Evolutionary conservation across 2,329 filamentous ascomycete species (phyloP).

Genomic region (Claviceps digitariae): DNA sequence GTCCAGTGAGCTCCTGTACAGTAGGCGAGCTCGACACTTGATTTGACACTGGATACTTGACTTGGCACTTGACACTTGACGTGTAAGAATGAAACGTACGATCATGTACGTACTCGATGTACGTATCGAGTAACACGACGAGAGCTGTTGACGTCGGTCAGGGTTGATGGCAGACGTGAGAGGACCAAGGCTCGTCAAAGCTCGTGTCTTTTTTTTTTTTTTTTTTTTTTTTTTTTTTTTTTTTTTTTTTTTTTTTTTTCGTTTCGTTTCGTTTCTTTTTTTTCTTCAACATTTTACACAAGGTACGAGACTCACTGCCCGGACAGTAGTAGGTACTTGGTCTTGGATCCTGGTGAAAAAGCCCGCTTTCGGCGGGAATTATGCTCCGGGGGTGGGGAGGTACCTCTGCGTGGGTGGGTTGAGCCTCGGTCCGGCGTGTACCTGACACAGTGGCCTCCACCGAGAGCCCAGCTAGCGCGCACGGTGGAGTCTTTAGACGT

Average conservation of each 20-base stretch:
- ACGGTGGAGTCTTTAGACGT: neutral
- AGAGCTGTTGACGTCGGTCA: neutral
- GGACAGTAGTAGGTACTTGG: too few species aligned
- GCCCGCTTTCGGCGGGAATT: neutral
- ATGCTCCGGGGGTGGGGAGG: neutral
- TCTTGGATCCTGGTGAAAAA: too few species aligned
- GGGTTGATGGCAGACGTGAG: neutral
- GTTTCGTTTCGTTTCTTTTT: too few species aligned
- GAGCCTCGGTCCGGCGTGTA: neutral
- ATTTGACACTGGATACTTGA: neutral
- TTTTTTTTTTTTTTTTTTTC: too few species aligned
- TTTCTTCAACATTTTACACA: too few species aligned
- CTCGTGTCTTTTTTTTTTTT: neutral
- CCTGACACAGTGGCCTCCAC: neutral
- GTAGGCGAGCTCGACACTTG: neutral
- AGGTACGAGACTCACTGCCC: too few species aligned
- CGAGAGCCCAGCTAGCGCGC: neutral
- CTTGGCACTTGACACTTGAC: neutral
- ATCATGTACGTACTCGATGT: neutral
- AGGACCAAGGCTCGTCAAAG: too few species aligned
- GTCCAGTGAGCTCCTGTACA: neutral
- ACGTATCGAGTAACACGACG: neutral
- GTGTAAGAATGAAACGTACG: neutral
- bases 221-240: neutral
- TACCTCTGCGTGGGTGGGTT: neutral